Evolutionary conservation across 106 monocot genomes (phyloP), one percentile per base, ranked within the genome.

Genomic region (Triglochin maritima): DNA sequence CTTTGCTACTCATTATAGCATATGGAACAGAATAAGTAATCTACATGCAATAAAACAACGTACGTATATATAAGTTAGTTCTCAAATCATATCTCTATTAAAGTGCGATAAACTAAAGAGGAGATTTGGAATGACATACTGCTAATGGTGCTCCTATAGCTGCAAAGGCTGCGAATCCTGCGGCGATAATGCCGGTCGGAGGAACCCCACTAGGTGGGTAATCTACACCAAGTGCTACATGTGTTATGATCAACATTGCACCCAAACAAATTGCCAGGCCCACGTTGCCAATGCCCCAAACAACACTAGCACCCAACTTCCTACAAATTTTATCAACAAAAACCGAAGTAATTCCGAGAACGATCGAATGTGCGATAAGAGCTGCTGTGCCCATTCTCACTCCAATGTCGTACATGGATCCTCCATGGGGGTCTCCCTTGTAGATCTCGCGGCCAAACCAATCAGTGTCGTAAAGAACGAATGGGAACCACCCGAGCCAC

Each of bases 361-460:
- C 66, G 65, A 99, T 65, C 17, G 92, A 88, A 64, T 99, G 88
- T 63, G 89, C 58, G 89, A 99, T 86, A 56, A 99, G 75, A 44
- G 86, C 92, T 71, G 85, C 81, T 61, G 92, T 66, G 49, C 92
- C 92, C 86, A 99, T 92, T 60, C 86, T 78, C 52, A 89, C 92
- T 52, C 98, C 92, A 70, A 60, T 48, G 43, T 99, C 84, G 73
- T 99, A 92, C 62, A 44, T 71, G 45, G 64, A 29, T 46, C 83
- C 92, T 64, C 52, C 62, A 57, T 86, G 79, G 49, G 98, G 98
- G 12, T 84, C 65, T 67, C 98, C 92, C 75, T 72, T 76, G 44
- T 86, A 99, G 47, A 99, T 84, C 57, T 99, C 98, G 47, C 89
- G 78, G 9, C 98, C 98, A 85, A 99, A 86, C 92, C 92, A 99